phyloP scores from a whole-genome alignment of 768 basidiomycete genomes.

The Lentinula sp. region DNA sequence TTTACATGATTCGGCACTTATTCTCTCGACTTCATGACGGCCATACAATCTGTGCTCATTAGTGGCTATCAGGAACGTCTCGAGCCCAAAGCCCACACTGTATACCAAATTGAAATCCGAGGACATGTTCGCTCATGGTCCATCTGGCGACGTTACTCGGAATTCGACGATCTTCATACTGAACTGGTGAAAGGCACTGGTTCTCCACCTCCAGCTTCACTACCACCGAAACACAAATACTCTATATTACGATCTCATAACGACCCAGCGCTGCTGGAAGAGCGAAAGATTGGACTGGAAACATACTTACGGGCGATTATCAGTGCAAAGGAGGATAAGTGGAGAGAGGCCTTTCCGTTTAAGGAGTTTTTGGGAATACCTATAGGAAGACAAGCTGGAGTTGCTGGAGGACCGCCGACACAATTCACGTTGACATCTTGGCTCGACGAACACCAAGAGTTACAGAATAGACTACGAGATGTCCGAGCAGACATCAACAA shows the following conservation, averaged over 20 bases:
- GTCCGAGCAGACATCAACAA: conserved; percentile 84
- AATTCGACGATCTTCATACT: conserved; percentile 83
- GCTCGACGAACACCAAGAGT: conserved; percentile 82
- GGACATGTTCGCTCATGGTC: conserved; percentile 91
- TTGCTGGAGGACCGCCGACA: conserved; percentile 21
- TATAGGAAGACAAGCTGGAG: conserved; percentile 43
- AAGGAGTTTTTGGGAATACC: conserved; percentile 86
- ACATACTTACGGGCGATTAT: conserved; percentile 82
- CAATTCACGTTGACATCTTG: conserved; percentile 76
- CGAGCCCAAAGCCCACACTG: conserved; percentile 70
- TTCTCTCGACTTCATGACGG: conserved; percentile 39
- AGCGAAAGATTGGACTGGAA: conserved; percentile 74
- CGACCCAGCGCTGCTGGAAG: conserved; percentile 64
- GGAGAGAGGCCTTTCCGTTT: conserved; percentile 77
- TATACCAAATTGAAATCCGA: conserved; percentile 78
- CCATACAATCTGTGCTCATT: conserved; percentile 73
- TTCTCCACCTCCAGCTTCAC: conserved; percentile 67
- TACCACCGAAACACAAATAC: conserved; percentile 83
- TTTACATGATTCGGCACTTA: background rate
- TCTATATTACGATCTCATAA: conserved; percentile 55
- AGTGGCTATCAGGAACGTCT: conserved; percentile 62
- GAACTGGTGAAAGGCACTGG: conserved; percentile 79
- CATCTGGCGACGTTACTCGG: conserved; percentile 91
- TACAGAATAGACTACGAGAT: conserved; percentile 72
- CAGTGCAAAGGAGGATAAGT: conserved; percentile 71